Percentiles rank a stretch among this genome's conserved stretches.
phyloP scores from a whole-genome alignment of 495 filamentous ascomycete species.

The Rusavskia elegans region DNA sequence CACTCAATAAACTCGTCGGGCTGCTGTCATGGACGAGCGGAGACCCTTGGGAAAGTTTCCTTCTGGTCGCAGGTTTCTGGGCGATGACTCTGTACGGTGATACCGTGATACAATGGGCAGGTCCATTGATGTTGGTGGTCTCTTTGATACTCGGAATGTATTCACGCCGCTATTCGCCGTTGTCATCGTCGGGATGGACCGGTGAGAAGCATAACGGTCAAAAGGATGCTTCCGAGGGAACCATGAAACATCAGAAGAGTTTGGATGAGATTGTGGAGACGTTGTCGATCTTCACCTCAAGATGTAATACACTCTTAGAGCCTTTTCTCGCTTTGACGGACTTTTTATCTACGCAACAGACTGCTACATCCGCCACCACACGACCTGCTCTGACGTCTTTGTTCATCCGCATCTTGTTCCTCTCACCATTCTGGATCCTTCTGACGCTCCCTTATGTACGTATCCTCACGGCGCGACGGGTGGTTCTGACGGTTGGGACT shows the following conservation, averaged over 20 bases:
- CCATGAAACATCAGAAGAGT: constrained; percentile 61
- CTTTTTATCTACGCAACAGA: constrained; percentile 82
- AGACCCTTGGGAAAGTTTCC: constrained; percentile 93
- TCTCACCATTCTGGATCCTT: constrained; percentile 75
- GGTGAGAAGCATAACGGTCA: constrained; percentile 37
- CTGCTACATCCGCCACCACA: constrained; percentile 82
- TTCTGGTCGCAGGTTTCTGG: constrained; percentile 77
- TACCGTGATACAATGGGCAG: constrained; percentile 56
- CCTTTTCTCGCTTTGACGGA: constrained; percentile 78
- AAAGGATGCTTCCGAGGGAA: constrained; percentile 40
- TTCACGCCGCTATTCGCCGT: constrained; percentile 68
- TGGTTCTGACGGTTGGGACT: constrained; percentile 67
- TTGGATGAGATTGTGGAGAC: constrained; percentile 95
- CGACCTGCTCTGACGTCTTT: constrained; percentile 79
- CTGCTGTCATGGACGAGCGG: constrained; percentile 84
- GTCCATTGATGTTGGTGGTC: constrained; percentile 67
- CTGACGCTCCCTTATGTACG: constrained; percentile 67
- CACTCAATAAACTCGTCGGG: constrained; percentile 67
- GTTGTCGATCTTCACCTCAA: constrained; percentile 67
- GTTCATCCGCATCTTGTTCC: constrained; percentile 73
- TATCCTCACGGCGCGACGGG: constrained; percentile 74
- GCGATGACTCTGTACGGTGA: constrained; percentile 73
- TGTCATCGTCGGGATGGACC: constrained; percentile 71
- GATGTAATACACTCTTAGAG: constrained; percentile 84
- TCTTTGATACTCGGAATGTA: constrained; percentile 85